Percentiles rank a stretch among this genome's conserved stretches.
Conservation (phyloP, 2,329 filamentous ascomycete genomes). For the Aspergillus cejpii region DNA sequence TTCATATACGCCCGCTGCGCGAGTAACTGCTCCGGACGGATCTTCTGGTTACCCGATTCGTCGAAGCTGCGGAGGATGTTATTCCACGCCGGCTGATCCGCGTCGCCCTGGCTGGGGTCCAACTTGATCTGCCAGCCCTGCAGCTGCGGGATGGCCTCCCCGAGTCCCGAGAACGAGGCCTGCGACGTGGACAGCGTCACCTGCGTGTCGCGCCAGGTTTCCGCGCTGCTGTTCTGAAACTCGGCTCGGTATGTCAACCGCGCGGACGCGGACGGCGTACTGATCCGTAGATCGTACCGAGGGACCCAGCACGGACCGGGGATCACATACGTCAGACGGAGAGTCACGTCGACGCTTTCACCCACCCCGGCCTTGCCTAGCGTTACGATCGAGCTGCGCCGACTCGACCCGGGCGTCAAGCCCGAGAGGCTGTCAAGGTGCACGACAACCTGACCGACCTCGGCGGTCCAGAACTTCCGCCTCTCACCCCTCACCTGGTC, state of each 20-base stretch:
- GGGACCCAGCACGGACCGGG: constrained; percentile 54
- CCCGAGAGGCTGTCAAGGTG: constrained; percentile 28
- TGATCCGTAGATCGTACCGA: constrained; percentile 57
- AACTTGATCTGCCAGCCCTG: constrained; percentile 53
- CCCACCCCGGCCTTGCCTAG: constrained; percentile 9
- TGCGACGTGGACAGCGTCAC: constrained; percentile 59
- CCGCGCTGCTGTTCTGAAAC: constrained; percentile 56
- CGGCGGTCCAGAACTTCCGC: constrained; percentile 32
- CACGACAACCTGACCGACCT: constrained; percentile 33
- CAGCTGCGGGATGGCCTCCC: constrained; percentile 51
- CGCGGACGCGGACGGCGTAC: constrained; percentile 49
- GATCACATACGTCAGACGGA: constrained; percentile 56
- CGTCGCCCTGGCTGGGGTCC: constrained; percentile 9
- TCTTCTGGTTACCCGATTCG: background rate
- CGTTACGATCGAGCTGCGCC: constrained; percentile 17
- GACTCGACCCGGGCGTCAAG: constrained; percentile 7
- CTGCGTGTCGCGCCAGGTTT: constrained; percentile 57
- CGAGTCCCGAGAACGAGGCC: constrained; percentile 51
- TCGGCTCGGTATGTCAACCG: constrained; percentile 56
- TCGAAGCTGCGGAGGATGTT: constrained; percentile 14
- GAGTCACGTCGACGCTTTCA: constrained; percentile 16
- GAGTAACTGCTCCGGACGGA: background rate
- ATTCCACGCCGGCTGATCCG: constrained; percentile 22
- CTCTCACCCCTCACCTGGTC: constrained; percentile 24
- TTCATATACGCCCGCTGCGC: background rate